Percentiles rank a stretch among this genome's conserved stretches.
Conservation (phyloP, 1,139 yeast genomes). For the Nadsonia commutata region DNA sequence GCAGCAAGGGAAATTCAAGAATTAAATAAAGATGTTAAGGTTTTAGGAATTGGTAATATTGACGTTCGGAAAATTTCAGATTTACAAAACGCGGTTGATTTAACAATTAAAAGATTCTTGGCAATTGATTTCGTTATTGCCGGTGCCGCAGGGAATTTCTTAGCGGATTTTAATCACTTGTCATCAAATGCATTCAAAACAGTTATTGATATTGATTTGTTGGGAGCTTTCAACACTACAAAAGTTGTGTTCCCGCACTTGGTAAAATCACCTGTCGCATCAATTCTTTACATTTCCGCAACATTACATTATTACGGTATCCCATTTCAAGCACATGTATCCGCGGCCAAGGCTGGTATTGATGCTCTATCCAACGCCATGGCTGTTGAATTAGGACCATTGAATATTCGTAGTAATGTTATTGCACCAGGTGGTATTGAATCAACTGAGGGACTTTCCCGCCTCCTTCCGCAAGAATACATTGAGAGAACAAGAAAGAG, state of each 20-base stretch:
- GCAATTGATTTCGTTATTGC: slow-evolving; percentile 73
- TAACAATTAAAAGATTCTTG: slow-evolving; percentile 53
- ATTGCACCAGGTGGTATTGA: slow-evolving; percentile 82
- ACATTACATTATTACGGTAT: slow-evolving; percentile 79
- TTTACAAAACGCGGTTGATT: slow-evolving; percentile 44
- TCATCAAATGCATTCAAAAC: slow-evolving; percentile 78
- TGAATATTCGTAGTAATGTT: slow-evolving; percentile 67
- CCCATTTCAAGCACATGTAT: slow-evolving; percentile 75
- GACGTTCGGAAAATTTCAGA: slow-evolving; percentile 63
- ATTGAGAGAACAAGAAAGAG: slow-evolving; percentile 26
- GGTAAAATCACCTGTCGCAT: slow-evolving; percentile 42
- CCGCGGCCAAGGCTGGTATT: slow-evolving; percentile 89
- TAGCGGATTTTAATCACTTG: slow-evolving; percentile 62
- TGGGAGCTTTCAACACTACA: slow-evolving; percentile 77
- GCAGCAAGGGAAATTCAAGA: slow-evolving; percentile 52
- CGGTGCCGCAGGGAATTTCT: slow-evolving; percentile 92
- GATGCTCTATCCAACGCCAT: slow-evolving; percentile 72
- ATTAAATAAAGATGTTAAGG: slow-evolving; percentile 46
- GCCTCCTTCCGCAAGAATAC: slow-evolving; percentile 34
- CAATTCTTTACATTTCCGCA: slow-evolving; percentile 65
- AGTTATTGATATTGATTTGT: slow-evolving; percentile 67
- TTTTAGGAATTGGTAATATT: slow-evolving; percentile 49
- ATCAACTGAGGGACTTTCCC: slow-evolving; percentile 64
- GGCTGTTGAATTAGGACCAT: slow-evolving; percentile 81
- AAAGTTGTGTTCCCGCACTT: slow-evolving; percentile 65